Conservation (phyloP, 2,329 filamentous ascomycete species). For the Botrytis deweyae region DNA sequence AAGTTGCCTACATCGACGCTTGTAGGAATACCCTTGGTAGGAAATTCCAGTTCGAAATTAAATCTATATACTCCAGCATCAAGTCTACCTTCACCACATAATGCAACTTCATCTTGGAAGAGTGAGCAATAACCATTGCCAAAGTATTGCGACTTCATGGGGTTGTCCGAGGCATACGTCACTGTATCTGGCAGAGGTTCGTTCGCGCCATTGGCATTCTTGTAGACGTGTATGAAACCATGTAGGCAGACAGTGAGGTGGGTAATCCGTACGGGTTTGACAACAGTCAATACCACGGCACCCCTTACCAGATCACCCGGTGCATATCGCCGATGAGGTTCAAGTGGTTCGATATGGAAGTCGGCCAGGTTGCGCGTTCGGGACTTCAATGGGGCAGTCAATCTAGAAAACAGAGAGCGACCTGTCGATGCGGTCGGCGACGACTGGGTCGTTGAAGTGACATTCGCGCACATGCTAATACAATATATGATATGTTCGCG, state of each 20-base stretch:
- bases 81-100: slow-evolving; percentile 75
- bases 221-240: slow-evolving; percentile 77
- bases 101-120: slow-evolving; percentile 77
- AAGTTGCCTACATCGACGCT: slow-evolving; percentile 79
- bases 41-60: slow-evolving; percentile 71
- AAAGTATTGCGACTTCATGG: slow-evolving; percentile 55
- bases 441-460: slow-evolving; percentile 32
- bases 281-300: slow-evolving; percentile 67
- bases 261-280: slow-evolving; percentile 74
- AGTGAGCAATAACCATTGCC: slow-evolving; percentile 77
- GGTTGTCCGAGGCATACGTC: slow-evolving; percentile 40
- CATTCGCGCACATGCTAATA: slow-evolving; percentile 40
- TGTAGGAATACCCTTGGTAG: slow-evolving; percentile 70
- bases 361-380: slow-evolving; percentile 67
- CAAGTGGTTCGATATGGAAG: slow-evolving; percentile 74
- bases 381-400: slow-evolving; percentile 47
- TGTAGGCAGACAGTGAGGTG: slow-evolving; percentile 77
- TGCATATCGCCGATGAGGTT: slow-evolving; percentile 74
- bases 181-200: slow-evolving; percentile 43
- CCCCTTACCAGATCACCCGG: slow-evolving; percentile 73
- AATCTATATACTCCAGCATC: slow-evolving; percentile 77
- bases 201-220: slow-evolving; percentile 58
- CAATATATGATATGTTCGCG: slow-evolving; percentile 25
- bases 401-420: slow-evolving; percentile 42
- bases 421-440: slow-evolving; percentile 31